phyloP scores from a whole-genome alignment of 2,329 filamentous ascomycete species.

The Fusarium oxysporum region DNA sequence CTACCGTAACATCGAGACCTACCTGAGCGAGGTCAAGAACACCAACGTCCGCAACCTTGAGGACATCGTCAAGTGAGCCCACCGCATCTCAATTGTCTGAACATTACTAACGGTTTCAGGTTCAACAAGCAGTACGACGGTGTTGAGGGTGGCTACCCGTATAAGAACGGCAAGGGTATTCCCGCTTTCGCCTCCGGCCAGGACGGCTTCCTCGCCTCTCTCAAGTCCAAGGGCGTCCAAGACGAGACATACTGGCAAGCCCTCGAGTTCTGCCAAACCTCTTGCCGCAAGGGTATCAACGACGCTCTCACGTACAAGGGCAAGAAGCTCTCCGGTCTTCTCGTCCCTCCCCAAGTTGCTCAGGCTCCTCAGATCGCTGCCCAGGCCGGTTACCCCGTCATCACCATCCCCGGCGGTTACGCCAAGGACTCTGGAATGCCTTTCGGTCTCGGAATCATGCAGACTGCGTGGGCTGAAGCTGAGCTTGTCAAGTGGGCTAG shows the following conservation, averaged over 20 bases:
- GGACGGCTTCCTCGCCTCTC: constrained; percentile 74
- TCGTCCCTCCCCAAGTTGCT: constrained; percentile 76
- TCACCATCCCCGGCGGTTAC: constrained; percentile 74
- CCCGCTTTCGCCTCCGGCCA: constrained; percentile 78
- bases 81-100: rapidly evolving
- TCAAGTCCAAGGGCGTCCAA: constrained; percentile 69
- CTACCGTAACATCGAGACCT: constrained; percentile 70
- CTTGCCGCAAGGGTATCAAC: constrained; percentile 76
- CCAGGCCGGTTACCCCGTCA: constrained; percentile 79
- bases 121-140: constrained; percentile 74
- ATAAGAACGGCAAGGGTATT: constrained; percentile 55
- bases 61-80: constrained; percentile 70
- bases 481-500: constrained; percentile 70
- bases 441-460: constrained; percentile 68
- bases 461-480: constrained; percentile 71
- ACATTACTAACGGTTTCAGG: constrained; percentile 57
- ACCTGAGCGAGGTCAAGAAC: constrained; percentile 72
- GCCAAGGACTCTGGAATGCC: constrained; percentile 68
- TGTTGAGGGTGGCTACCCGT: constrained; percentile 73
- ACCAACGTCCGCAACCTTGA: constrained; percentile 69
- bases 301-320: constrained; percentile 66
- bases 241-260: constrained; percentile 76
- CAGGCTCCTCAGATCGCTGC: constrained; percentile 77
- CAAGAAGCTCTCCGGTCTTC: constrained; percentile 67
- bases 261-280: constrained; percentile 68